Conservation (phyloP, 176 grass and related monocot genomes). For the Rhynchospora pubera region DNA sequence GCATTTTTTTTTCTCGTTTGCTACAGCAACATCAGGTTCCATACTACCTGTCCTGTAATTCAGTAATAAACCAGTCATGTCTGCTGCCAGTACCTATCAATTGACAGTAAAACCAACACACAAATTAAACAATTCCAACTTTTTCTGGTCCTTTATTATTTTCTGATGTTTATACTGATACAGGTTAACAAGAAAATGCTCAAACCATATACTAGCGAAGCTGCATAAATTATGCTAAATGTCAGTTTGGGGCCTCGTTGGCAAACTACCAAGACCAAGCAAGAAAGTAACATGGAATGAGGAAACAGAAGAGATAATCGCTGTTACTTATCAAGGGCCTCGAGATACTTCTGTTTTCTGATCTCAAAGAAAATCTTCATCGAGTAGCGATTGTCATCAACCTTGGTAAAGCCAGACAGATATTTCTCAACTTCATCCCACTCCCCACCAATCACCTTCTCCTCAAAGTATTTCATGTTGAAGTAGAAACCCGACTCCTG, state of each 20-base stretch:
- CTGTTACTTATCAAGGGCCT: constrained; percentile 81
- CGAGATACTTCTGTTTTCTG: constrained; percentile 98
- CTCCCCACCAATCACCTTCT: constrained; percentile 77
- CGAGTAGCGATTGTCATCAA: constrained; percentile 96
- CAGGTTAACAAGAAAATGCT: background rate
- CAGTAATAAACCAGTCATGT: background rate
- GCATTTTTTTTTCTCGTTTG: background rate
- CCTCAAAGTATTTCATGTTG: constrained; percentile 94
- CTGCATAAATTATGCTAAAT: background rate
- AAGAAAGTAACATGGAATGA: background rate
- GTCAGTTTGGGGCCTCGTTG: background rate
- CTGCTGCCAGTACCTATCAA: background rate
- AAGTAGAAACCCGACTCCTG: constrained; percentile 94
- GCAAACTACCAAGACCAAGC: background rate
- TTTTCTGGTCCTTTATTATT: background rate
- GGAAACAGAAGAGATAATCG: background rate
- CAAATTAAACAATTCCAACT: background rate
- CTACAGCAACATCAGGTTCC: background rate
- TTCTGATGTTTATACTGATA: background rate
- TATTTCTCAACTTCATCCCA: constrained; percentile 98
- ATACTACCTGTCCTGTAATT: background rate
- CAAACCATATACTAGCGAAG: background rate
- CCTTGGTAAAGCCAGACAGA: constrained; percentile 93
- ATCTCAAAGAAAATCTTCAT: constrained; percentile 99
- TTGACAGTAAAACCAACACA: background rate